Base-by-base conservation (phyloP, 805 yeast species). In the Brettanomyces sp. region DNA sequence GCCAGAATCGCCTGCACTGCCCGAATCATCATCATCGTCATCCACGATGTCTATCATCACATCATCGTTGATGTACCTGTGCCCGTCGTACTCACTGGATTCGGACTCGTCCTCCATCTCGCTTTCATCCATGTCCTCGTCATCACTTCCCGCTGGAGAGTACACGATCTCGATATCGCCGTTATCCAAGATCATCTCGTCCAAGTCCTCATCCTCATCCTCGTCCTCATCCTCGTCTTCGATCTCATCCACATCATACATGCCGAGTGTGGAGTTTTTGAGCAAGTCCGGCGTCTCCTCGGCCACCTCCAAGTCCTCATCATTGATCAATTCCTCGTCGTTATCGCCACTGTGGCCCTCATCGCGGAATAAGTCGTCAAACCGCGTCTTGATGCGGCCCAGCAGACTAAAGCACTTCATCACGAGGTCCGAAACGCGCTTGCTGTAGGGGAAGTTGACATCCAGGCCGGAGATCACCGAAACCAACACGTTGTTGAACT, bases 231-330 rank as follows among this genome's bases (percentile, higher is more conserved):
- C 65, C 23, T 58, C 67, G 34, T 58, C 63, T 12, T 65, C 69
- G 34, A 76, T 73, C 44, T 82, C 93, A 33, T 74, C 85, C 36
- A 85, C 81, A 55, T 91, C 97, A 59, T 84, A 91, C 95, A 91
- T 90, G 1, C 96, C 97, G 37, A 91, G 69, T 0, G 97, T 86
- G 0, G 97, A 90, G 59, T 93, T 90, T 36, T 83, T 70, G 63
- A 91, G 80, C 56, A 90, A 68, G 59, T 90, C 90, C 0, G 95
- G 89, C 0, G 89, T 77, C 45, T 87, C 91, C 45, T 84, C 95
- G 30, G 73, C 59, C 5, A 62, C 65, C 35, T 76, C 79, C 28
- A 70, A 66, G 35, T 82, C 87, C 25, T 74, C 79, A n/a, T 79
- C 85, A 21, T 76, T 85, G 25, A 77, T 74, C 36, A 81, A 91